Evolutionary conservation across 345 rosid genomes (phyloP).

Genomic region (Alliaria petiolata): DNA sequence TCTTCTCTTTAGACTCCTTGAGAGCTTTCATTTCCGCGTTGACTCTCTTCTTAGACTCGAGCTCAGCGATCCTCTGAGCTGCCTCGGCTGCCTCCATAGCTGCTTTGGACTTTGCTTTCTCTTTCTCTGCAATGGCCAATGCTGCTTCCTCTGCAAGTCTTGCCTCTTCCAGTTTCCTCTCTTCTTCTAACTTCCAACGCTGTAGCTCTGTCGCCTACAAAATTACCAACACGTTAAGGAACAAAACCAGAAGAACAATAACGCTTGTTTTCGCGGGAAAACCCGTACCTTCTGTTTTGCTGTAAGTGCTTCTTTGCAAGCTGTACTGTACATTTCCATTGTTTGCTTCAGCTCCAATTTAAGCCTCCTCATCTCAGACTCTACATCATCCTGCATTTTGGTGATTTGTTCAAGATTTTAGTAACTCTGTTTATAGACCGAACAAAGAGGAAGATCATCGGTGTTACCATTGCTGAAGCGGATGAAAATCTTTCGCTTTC

Average conservation of each 20-base stretch:
- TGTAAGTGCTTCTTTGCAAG: conserved; percentile 90
- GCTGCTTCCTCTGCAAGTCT: conserved; percentile 75
- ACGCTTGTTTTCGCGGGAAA: not conserved
- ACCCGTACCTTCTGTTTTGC: conserved; percentile 81
- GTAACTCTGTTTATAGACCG: not conserved
- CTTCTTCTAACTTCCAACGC: conserved; percentile 81
- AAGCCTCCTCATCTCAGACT: conserved; percentile 89
- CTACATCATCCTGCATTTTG: conserved; percentile 67
- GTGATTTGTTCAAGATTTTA: not conserved
- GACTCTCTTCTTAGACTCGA: conserved; percentile 70
- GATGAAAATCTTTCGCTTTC: conserved; percentile 52
- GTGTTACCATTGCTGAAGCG: conserved; percentile 42
- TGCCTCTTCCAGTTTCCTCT: conserved; percentile 69
- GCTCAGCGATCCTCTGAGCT: conserved; percentile 73
- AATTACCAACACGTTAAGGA: not conserved
- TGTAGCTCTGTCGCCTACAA: conserved; percentile 78
- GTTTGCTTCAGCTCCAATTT: conserved; percentile 89
- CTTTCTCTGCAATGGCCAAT: conserved; percentile 69
- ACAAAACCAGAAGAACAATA: not conserved
- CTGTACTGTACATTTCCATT: conserved; percentile 90
- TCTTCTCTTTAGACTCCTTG: conserved; percentile 73
- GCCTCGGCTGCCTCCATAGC: conserved; percentile 94
- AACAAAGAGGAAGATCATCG: not conserved
- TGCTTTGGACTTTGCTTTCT: conserved; percentile 79
- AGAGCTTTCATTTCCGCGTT: conserved; percentile 79